phyloP scores from a whole-genome alignment of 495 filamentous ascomycete species.

The Neurospora tetraspora region DNA sequence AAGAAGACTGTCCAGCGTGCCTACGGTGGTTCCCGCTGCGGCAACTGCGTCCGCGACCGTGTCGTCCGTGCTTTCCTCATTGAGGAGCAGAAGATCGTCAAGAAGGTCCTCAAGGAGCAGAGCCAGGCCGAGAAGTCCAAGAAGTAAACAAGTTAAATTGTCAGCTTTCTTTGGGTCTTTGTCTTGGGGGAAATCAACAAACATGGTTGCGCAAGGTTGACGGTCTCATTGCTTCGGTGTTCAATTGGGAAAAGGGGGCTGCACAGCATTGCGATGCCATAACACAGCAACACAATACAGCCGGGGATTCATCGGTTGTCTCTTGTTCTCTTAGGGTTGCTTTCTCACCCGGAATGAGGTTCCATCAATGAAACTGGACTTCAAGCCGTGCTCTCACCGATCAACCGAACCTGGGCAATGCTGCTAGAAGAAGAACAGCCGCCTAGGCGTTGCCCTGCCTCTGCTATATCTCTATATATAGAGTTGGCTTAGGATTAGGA shows the following conservation, averaged over 20 bases:
- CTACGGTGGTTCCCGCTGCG: slow-evolving; percentile 96
- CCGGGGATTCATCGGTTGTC: slow-evolving; percentile 22
- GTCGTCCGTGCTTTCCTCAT: slow-evolving; percentile 96
- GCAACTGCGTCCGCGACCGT: slow-evolving; percentile 96
- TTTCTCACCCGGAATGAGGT: slow-evolving; percentile 32
- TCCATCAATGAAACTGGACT: slow-evolving; percentile 28
- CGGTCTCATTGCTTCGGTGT: slow-evolving; percentile 43
- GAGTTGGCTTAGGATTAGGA: not conserved
- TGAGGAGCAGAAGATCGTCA: slow-evolving; percentile 99
- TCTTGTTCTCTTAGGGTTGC: slow-evolving; percentile 39
- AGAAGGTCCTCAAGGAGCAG: slow-evolving; percentile 96
- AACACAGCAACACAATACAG: slow-evolving; percentile 26
- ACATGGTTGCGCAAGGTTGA: slow-evolving; percentile 20
- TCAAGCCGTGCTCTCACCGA: slow-evolving; percentile 17
- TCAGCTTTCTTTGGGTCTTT: slow-evolving; percentile 13
- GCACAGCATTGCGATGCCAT: slow-evolving; percentile 25
- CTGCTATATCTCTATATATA: not conserved
- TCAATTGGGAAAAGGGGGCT: slow-evolving; percentile 36
- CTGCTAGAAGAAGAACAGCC: not conserved
- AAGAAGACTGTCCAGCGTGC: slow-evolving; percentile 98
- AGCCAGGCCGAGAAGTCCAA: slow-evolving; percentile 60
- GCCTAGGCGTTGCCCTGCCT: not conserved
- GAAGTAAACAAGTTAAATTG: slow-evolving; percentile 41
- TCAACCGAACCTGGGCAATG: not conserved
- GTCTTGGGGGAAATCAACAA: slow-evolving; percentile 14